Conservation (phyloP, 2,329 filamentous ascomycete genomes). For the Epichloe brachyelytri region DNA sequence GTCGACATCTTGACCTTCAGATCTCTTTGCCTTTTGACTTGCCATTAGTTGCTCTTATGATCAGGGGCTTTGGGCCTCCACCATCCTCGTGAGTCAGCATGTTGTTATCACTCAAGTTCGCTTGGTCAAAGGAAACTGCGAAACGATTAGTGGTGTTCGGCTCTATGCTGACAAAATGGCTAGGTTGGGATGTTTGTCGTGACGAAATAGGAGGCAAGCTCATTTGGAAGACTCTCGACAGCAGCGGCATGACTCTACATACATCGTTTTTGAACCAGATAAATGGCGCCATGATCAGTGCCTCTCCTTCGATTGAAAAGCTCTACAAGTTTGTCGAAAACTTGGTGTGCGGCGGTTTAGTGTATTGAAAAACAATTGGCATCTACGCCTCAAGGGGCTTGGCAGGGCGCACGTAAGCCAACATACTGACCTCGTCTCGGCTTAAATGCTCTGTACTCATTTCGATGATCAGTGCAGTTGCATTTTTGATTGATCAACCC, state of each 20-base stretch:
- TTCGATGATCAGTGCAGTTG: neutral
- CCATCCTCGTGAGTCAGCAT: constrained; percentile 48
- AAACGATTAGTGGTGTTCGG: neutral
- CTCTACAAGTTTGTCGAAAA: constrained; percentile 58
- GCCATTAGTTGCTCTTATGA: constrained; percentile 78
- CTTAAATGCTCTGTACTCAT: constrained; percentile 20
- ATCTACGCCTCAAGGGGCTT: neutral
- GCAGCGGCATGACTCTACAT: constrained; percentile 16
- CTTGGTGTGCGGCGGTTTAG: constrained; percentile 26
- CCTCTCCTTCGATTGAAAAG: constrained; percentile 56
- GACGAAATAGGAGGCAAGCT: constrained; percentile 23
- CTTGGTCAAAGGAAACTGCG: neutral
- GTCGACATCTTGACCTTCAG: constrained; percentile 68
- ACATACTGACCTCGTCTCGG: constrained; percentile 25
- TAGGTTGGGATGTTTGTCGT: constrained; percentile 29
- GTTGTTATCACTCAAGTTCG: constrained; percentile 23
- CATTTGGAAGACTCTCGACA: neutral
- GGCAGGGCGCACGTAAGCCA: neutral
- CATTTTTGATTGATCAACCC: no score
- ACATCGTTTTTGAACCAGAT: constrained; percentile 67
- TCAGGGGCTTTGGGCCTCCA: constrained; percentile 50
- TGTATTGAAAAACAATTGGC: neutral
- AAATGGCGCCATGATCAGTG: constrained; percentile 61
- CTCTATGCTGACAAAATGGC: constrained; percentile 8
- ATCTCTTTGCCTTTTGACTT: constrained; percentile 44